These are phyloP conservation scores for Trypanosoma vivax DNA, from an alignment of 208 protist species.

Conservation along the genomic window DNA sequence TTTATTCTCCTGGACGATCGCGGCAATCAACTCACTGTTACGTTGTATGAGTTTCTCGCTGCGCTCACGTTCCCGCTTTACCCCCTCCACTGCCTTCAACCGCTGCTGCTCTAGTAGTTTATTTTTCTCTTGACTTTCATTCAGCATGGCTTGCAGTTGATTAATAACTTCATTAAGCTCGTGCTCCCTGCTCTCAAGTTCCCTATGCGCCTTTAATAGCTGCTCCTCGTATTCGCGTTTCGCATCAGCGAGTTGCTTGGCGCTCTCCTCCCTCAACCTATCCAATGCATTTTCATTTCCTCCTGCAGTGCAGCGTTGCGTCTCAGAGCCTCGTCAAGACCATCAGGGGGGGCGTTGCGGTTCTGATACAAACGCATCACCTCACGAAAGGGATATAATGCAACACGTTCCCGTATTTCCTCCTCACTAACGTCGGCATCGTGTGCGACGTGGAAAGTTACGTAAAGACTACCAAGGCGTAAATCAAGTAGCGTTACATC, in stretches of 20 bases:
- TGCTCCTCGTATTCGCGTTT: slow-evolving; percentile 5
- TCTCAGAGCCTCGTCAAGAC: slow-evolving; percentile 52
- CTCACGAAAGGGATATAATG: slow-evolving; percentile 72
- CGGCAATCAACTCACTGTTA: slow-evolving; percentile 75
- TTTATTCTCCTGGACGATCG: slow-evolving; percentile 79
- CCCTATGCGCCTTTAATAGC: slow-evolving; percentile 22
- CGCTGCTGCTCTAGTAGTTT: slow-evolving; percentile 44
- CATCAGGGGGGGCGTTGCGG: slow-evolving; percentile 42
- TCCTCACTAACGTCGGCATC: slow-evolving; percentile 61
- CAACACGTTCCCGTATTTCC: slow-evolving; percentile 65
- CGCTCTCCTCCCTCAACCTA: slow-evolving; percentile 29
- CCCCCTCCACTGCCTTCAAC: slow-evolving; percentile 10
- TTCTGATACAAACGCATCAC: slow-evolving; percentile 75
- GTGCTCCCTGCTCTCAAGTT: slow-evolving; percentile 17
- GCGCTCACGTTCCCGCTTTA: slow-evolving; percentile 57
- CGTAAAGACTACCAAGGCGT: slow-evolving; percentile 77
- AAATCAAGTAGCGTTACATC: slow-evolving; percentile 46
- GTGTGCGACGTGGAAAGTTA: slow-evolving; percentile 77
- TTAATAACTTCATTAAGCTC: slow-evolving; percentile 39
- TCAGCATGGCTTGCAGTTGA: slow-evolving; percentile 34
- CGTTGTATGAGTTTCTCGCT: slow-evolving; percentile 53
- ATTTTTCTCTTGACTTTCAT: slow-evolving; percentile 36
- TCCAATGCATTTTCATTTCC: slow-evolving; percentile 46
- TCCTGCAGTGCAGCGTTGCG: slow-evolving; percentile 53
- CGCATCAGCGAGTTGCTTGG: background rate